A percentile compares a stretch with the other conserved stretches of the same genome.
phyloP scores from a whole-genome alignment of 177 flowering plant species.

The Tripterygium wilfordii region DNA sequence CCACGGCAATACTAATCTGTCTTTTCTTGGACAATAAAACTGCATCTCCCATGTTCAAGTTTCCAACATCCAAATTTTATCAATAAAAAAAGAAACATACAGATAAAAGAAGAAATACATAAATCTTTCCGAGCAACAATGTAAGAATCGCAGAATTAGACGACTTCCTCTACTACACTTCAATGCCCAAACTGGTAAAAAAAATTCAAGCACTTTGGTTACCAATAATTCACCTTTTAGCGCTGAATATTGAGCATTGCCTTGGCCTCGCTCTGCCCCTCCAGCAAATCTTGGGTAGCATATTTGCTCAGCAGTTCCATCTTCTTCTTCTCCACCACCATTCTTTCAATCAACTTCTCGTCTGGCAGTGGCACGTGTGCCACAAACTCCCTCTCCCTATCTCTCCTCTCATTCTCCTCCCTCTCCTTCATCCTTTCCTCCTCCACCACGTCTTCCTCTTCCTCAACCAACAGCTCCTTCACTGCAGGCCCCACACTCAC shows the following conservation, averaged over 20 bases:
- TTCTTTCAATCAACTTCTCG: constrained; percentile 88
- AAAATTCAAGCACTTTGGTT: too few relatives aligned
- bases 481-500: constrained; percentile 81
- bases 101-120: too few relatives aligned
- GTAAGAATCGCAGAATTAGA: too few relatives aligned
- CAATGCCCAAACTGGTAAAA: too few relatives aligned
- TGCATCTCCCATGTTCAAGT: too few relatives aligned
- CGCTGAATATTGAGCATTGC: constrained; percentile 78
- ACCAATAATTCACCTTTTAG: too few relatives aligned
- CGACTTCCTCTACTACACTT: too few relatives aligned
- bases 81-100: too few relatives aligned
- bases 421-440: constrained; percentile 55
- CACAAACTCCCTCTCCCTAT: constrained; percentile 61
- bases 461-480: constrained; percentile 57
- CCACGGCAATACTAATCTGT: too few relatives aligned
- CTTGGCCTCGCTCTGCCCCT: constrained; percentile 83
- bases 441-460: constrained; percentile 85
- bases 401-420: constrained; percentile 33
- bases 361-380: constrained; percentile 92
- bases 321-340: constrained; percentile 96
- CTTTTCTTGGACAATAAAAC: too few relatives aligned
- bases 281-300: constrained; percentile 55
- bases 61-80: too few relatives aligned
- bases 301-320: constrained; percentile 77
- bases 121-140: too few relatives aligned